A percentile compares a stretch with the other conserved stretches of the same genome.
Evolutionary conservation across 2,329 filamentous ascomycete genomes (phyloP).

Genomic region (Tolypocladium endophyticum): DNA sequence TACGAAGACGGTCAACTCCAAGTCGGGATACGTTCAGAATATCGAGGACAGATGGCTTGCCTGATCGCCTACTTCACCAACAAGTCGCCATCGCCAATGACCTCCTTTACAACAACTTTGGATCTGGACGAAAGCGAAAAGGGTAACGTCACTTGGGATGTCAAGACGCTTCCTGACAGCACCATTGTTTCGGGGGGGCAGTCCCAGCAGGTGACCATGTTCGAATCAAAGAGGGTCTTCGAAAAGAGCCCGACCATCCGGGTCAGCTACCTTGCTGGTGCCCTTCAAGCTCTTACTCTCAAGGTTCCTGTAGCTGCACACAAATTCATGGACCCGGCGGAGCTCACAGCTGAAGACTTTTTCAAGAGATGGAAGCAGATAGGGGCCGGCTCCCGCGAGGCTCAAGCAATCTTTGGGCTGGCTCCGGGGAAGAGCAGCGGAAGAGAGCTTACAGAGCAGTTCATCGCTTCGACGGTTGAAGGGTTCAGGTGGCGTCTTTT

Average conservation of each 20-base stretch:
- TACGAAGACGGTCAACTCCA: constrained; percentile 95
- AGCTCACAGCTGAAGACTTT: constrained; percentile 82
- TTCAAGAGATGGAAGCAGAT: constrained; percentile 99
- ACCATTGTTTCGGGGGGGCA: constrained; percentile 65
- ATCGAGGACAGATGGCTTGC: constrained; percentile 89
- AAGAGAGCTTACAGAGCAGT: constrained; percentile 57
- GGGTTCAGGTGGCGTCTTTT: constrained; percentile 87
- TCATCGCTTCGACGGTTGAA: constrained; percentile 62
- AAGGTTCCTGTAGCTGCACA: constrained; percentile 82
- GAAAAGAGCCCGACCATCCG: constrained; percentile 79
- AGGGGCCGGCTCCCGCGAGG: constrained; percentile 75
- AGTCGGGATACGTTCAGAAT: constrained; percentile 84
- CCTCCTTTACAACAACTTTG: constrained; percentile 87
- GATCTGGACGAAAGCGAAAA: constrained; percentile 65
- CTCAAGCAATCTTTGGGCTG: constrained; percentile 75
- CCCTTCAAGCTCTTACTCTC: constrained; percentile 82
- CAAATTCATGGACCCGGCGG: constrained; percentile 93
- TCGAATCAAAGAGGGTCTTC: constrained; percentile 77
- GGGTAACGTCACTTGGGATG: constrained; percentile 66
- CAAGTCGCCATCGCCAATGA: constrained; percentile 75
- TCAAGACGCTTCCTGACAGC: constrained; percentile 80
- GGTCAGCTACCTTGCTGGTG: constrained; percentile 87
- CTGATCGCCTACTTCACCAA: constrained; percentile 94
- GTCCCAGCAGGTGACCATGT: constrained; percentile 89
- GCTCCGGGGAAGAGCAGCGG: constrained; percentile 32